phyloP scores from a whole-genome alignment of 805 yeast species.

The Lachancea nothofagi region DNA sequence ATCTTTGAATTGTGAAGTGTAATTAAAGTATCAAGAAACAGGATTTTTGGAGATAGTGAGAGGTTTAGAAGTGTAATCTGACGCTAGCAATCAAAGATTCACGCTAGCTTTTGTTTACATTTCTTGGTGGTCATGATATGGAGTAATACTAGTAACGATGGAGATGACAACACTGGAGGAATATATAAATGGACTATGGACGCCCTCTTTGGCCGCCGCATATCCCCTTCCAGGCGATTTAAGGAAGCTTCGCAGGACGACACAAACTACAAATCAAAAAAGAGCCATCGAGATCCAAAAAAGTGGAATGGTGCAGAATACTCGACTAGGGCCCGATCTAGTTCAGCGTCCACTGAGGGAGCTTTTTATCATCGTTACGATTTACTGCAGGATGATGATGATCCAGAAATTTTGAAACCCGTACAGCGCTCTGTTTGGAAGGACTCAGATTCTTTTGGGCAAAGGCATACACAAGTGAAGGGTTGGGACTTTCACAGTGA shows the following conservation, averaged over 20 bases:
- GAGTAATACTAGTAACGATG: slow-evolving; percentile 2
- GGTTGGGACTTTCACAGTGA: too few species aligned
- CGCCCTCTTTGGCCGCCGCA: slow-evolving; percentile 27
- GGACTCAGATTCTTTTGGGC: not conserved
- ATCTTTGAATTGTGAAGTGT: not conserved
- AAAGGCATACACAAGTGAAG: too few species aligned
- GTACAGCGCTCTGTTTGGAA: not conserved
- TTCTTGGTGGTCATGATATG: not conserved
- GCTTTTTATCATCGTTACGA: slow-evolving; percentile 26
- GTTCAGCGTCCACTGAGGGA: slow-evolving; percentile 22
- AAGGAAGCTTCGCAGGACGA: slow-evolving; percentile 26
- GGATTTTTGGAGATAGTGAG: too few species aligned
- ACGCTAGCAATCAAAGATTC: too few species aligned
- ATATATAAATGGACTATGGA: slow-evolving; percentile 30
- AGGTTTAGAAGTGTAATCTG: too few species aligned
- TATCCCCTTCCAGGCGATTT: slow-evolving; percentile 29
- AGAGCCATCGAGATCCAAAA: slow-evolving; percentile 1
- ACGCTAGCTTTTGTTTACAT: not conserved
- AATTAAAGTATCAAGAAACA: not conserved
- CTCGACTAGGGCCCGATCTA: slow-evolving; percentile 17
- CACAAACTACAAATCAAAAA: slow-evolving; percentile 18
- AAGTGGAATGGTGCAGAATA: slow-evolving; percentile 5
- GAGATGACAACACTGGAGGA: slow-evolving; percentile 14
- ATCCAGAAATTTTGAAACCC: slow-evolving; percentile 6
- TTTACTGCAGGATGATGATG: slow-evolving; percentile 18